phyloP scores from a whole-genome alignment of 176 grass and related monocot species.

The Eremochloa ophiuroides region DNA sequence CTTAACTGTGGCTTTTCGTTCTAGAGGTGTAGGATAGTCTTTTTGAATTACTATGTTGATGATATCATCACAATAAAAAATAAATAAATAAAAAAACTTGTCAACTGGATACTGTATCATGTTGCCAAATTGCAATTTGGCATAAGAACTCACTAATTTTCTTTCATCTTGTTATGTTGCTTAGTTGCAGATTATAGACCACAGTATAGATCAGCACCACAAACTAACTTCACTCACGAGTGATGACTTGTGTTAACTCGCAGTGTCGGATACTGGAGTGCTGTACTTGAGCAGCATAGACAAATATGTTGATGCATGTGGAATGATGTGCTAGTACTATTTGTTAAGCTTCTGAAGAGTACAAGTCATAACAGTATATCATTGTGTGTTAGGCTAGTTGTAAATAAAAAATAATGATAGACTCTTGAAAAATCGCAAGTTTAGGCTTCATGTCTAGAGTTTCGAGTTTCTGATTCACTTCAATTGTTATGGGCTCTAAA shows the following conservation, averaged over 20 bases:
- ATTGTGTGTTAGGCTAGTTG: background rate
- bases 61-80: background rate
- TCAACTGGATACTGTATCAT: background rate
- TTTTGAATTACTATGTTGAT: background rate
- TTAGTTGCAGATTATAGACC: background rate
- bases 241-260: background rate
- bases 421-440: background rate
- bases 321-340: background rate
- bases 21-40: background rate
- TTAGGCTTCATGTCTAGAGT: background rate
- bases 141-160: background rate
- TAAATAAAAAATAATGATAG: conserved; percentile 2
- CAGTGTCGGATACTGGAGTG: background rate
- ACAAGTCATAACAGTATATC: background rate
- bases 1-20: background rate
- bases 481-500: conserved; percentile 1
- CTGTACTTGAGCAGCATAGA: background rate
- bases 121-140: background rate
- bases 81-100: background rate
- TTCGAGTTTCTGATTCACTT: background rate
- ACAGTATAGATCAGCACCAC: background rate
- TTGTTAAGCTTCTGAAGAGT: background rate
- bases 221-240: background rate
- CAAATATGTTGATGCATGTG: background rate
- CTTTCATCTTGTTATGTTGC: background rate